phyloP scores from a whole-genome alignment of 2,329 filamentous ascomycete species.

The Samsoniella hepiali region DNA sequence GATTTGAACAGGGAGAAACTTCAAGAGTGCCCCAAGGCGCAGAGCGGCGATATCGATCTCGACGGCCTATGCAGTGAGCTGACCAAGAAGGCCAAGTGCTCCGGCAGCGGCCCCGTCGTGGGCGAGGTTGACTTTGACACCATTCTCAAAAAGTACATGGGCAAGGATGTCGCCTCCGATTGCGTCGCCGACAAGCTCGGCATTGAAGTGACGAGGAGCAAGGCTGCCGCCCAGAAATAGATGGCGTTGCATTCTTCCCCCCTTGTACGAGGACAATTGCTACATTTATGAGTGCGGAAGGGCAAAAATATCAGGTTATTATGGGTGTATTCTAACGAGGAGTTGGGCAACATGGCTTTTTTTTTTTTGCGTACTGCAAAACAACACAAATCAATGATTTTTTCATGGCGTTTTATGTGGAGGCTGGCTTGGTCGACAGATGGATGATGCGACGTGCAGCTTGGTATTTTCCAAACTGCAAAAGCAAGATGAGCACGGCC shows the following conservation, averaged over 20 bases:
- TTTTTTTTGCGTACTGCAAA: background rate
- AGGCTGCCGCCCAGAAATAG: slow-evolving; percentile 17
- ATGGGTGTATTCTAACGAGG: slow-evolving; percentile 15
- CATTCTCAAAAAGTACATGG: slow-evolving; percentile 65
- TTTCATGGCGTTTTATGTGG: slow-evolving; percentile 7
- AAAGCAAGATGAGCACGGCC: no score
- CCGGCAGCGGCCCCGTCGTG: slow-evolving; percentile 83
- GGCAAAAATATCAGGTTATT: background rate
- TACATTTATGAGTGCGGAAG: background rate
- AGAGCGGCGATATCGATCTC: slow-evolving; percentile 88
- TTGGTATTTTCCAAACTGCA: background rate
- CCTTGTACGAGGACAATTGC: background rate
- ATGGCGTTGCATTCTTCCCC: background rate
- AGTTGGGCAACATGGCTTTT: slow-evolving; percentile 9
- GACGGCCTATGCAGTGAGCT: slow-evolving; percentile 90
- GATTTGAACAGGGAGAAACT: slow-evolving; percentile 71
- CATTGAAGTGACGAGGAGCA: slow-evolving; percentile 42
- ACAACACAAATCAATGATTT: background rate
- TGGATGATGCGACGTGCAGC: background rate
- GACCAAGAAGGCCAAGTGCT: slow-evolving; percentile 93
- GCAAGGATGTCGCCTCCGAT: slow-evolving; percentile 38
- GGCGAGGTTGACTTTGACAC: slow-evolving; percentile 84
- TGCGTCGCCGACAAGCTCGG: slow-evolving; percentile 53
- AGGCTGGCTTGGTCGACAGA: background rate
- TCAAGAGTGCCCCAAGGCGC: slow-evolving; percentile 81